Evolutionary conservation across 345 rosid species (phyloP), one percentile per base, ranked within the genome.

Genomic region (Eucalyptus microcorys): DNA sequence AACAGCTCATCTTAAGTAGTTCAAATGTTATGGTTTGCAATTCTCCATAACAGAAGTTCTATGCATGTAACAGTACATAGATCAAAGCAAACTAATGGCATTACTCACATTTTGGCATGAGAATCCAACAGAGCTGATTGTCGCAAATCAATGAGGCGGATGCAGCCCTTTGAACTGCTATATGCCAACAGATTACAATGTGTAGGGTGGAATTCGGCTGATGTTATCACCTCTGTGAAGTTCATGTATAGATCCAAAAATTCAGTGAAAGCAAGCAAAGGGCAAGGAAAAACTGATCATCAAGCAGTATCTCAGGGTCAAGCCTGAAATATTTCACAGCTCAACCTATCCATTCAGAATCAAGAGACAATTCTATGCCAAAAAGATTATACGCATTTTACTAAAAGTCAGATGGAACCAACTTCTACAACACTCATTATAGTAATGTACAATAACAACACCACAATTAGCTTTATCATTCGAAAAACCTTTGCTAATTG

Each of bases 121-220:
- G 96, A 94, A 92, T 98, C 99, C 55, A 99, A 96, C 85, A 98
- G 94, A 85, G 99, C 99, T 90, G 99, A 97, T 80, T 97, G 99
- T 89, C 99, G 96, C 94, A 98, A 90, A 93, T 98, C 99, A 93
- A 98, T 92, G 83, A 98, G 95, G 90, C 99, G 96, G 92, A 98
- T 94, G 87, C 99, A 98, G 91, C 99, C 99, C 91, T 96, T 98
- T 16, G 99, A 98, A 95, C 99, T 98, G 95, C 99, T 97, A 92
- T 98, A 98, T 86, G 98, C 99, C 92, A 98, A 92, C 90, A 85
- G 94, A 91, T 98, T 97, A 91, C 99, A 98, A 88, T 97, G 99
- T 79, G 92, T 93, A 89, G 99, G 99, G 90, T 98, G 99, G 91
- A 98, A 98, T 88, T 98, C 99, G 32, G 99, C 99, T 90, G 99